Percentiles rank a stretch among this genome's conserved stretches.
phyloP scores from a whole-genome alignment of 2,329 filamentous ascomycete species.

The Phymatotrichopsis omnivora region DNA sequence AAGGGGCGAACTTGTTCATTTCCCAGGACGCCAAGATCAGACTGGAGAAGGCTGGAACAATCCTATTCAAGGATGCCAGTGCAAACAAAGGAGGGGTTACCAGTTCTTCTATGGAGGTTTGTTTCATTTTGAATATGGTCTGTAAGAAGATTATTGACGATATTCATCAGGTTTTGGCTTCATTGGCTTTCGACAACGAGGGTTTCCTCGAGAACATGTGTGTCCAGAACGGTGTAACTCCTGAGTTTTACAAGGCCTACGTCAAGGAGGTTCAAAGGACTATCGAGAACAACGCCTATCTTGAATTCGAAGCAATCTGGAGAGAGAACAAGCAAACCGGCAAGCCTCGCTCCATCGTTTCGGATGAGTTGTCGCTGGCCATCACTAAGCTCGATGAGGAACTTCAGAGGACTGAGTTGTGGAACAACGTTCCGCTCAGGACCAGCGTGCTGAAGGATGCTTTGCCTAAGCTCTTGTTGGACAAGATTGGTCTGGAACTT shows the following conservation, averaged over 20 bases:
- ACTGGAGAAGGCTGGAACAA: slow-evolving; percentile 86
- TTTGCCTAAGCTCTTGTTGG: slow-evolving; percentile 68
- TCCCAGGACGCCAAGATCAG: slow-evolving; percentile 95
- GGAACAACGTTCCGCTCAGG: slow-evolving; percentile 71
- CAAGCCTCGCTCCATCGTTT: slow-evolving; percentile 70
- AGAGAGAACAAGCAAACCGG: slow-evolving; percentile 79
- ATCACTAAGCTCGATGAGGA: slow-evolving; percentile 98
- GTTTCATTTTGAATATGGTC: neutral
- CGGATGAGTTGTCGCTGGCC: slow-evolving; percentile 78
- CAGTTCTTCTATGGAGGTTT: slow-evolving; percentile 74
- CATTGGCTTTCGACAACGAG: slow-evolving; percentile 83
- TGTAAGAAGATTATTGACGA: neutral
- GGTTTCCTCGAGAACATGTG: slow-evolving; percentile 93
- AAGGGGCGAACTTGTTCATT: slow-evolving; percentile 97
- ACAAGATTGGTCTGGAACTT: slow-evolving; percentile 83
- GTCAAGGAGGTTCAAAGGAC: slow-evolving; percentile 83
- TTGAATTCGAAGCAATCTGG: slow-evolving; percentile 99
- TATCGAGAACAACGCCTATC: slow-evolving; percentile 79
- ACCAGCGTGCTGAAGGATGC: slow-evolving; percentile 72
- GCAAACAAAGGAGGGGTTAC: slow-evolving; percentile 99
- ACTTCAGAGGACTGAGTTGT: slow-evolving; percentile 83
- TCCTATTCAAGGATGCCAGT: slow-evolving; percentile 94
- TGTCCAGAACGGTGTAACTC: slow-evolving; percentile 66
- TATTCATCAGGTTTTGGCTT: slow-evolving; percentile 75
- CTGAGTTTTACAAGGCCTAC: slow-evolving; percentile 86